Evolutionary conservation across 345 rosid species (phyloP), one percentile per base, ranked within the genome.

Genomic region (Rubroshorea leprosula): DNA sequence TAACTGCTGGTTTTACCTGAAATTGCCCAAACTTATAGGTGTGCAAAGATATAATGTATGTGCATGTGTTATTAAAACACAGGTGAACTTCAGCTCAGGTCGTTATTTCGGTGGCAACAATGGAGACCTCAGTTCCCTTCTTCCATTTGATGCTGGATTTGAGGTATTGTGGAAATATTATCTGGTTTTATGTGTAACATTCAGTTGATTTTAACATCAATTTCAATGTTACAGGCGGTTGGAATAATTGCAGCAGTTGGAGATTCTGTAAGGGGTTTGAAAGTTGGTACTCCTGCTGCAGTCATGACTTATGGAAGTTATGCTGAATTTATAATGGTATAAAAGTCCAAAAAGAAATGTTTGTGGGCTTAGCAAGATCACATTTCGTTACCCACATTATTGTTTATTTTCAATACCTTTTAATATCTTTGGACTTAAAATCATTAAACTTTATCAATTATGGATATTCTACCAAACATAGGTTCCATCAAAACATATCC

Each of bases 1-100:
- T n/a, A n/a, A n/a, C n/a, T n/a, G n/a, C n/a, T n/a, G n/a, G n/a
- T n/a, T n/a, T n/a, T n/a, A n/a, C n/a, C n/a, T n/a, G n/a, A n/a
- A n/a, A n/a, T n/a, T n/a, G n/a, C n/a, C 6, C 12, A 1, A 6
- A 13, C 11, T 10, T 35, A 13, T 35, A 13, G 7, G 41, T 35
- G 41, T 35, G 41, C 12, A 8, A 35, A 35, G 12, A 35, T 8
- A 35, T 3, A 27, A 35, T 8, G 10, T 9, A 44, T 44, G 18
- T 13, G 47, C 18, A 52, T 59, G 17, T 72, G 23, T 22, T 63
- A n/a, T n/a, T n/a, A n/a, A n/a, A 43, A 63, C 52, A 41, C 77
- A 89, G 96, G 98, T 92, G 16, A 92, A 92, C 81, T 89, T 86
- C 79, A 92, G 98, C 80, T 83, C 98, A 24, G 98, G 98, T 46